Percentiles rank a stretch among this genome's conserved stretches.
Conservation (phyloP, 768 basidiomycete genomes). For the Sutorius australiensis region DNA sequence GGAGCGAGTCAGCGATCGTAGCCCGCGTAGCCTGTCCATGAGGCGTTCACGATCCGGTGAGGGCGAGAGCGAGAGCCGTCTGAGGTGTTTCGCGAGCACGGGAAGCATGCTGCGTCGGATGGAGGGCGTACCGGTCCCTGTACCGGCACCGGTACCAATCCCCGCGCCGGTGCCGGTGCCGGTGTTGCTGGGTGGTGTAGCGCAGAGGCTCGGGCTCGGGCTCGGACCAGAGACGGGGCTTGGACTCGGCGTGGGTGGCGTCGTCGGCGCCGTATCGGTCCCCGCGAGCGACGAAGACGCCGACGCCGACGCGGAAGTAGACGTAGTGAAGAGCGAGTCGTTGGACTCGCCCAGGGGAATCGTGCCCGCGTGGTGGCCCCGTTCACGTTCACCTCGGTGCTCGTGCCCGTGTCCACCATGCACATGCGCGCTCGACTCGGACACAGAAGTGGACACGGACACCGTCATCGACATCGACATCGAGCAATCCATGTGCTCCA, state of each 20-base stretch:
- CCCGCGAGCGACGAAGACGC: slow-evolving; percentile 19
- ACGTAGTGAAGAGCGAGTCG: slow-evolving; percentile 29
- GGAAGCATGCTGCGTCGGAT: slow-evolving; percentile 30
- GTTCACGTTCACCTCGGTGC: background rate
- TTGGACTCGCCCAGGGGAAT: slow-evolving; percentile 24
- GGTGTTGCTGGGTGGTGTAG: background rate
- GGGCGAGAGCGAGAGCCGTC: slow-evolving; percentile 19
- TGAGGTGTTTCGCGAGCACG: slow-evolving; percentile 24
- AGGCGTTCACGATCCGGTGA: slow-evolving; percentile 24
- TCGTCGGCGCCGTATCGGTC: slow-evolving; percentile 22
- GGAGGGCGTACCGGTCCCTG: background rate
- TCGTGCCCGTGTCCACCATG: background rate
- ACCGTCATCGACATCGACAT: slow-evolving; percentile 11
- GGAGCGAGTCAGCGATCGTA: slow-evolving; percentile 18
- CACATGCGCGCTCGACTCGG: slow-evolving; percentile 5
- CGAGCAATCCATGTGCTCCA: slow-evolving; percentile 22
- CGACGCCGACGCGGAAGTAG: slow-evolving; percentile 17
- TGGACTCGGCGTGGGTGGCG: slow-evolving; percentile 25
- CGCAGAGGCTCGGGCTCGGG: background rate
- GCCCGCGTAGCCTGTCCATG: slow-evolving; percentile 21
- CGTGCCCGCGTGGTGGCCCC: background rate
- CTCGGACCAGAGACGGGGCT: background rate
- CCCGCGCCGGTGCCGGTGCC: background rate
- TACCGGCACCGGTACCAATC: background rate
- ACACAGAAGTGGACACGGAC: slow-evolving; percentile 7